phyloP scores from a whole-genome alignment of 352 stramenopile species.

The Halophytophthora batemanensis region DNA sequence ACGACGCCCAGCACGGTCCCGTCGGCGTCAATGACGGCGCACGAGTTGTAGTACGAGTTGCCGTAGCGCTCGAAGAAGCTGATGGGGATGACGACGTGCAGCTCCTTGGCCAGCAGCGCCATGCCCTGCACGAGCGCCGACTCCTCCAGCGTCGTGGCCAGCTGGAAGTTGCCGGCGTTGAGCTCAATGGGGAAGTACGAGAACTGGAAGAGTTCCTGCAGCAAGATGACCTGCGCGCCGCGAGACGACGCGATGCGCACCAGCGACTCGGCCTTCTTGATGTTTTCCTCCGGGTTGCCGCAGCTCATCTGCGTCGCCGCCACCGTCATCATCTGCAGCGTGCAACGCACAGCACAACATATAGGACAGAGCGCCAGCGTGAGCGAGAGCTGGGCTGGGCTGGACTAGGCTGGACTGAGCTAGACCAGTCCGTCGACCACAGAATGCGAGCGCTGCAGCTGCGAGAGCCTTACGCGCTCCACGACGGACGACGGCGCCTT shows the following conservation, averaged over 20 bases:
- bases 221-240: conserved; percentile 86
- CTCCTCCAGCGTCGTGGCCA: conserved; percentile 81
- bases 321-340: conserved; percentile 79
- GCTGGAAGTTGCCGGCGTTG: conserved; percentile 83
- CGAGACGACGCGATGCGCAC: conserved; percentile 86
- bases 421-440: no score
- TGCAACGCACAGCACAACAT: neutral
- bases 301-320: conserved; percentile 88
- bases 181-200: conserved; percentile 92
- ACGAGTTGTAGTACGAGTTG: conserved; percentile 93
- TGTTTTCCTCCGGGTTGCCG: conserved; percentile 84
- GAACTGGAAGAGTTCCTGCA: conserved; percentile 91
- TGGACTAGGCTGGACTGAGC: no score
- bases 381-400: no score
- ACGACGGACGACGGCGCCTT: conserved; percentile 49
- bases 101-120: conserved; percentile 86
- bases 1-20: conserved; percentile 79
- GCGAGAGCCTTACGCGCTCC: conserved; percentile 37
- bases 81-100: conserved; percentile 89
- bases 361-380: conserved; percentile 1
- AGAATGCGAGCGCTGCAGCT: no score
- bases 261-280: conserved; percentile 88
- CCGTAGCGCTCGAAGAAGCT: conserved; percentile 90
- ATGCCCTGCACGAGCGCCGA: conserved; percentile 86
- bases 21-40: conserved; percentile 90